Conservation (phyloP, 1,284 basidiomycete genomes). For the Apiotrichum montevideense region DNA sequence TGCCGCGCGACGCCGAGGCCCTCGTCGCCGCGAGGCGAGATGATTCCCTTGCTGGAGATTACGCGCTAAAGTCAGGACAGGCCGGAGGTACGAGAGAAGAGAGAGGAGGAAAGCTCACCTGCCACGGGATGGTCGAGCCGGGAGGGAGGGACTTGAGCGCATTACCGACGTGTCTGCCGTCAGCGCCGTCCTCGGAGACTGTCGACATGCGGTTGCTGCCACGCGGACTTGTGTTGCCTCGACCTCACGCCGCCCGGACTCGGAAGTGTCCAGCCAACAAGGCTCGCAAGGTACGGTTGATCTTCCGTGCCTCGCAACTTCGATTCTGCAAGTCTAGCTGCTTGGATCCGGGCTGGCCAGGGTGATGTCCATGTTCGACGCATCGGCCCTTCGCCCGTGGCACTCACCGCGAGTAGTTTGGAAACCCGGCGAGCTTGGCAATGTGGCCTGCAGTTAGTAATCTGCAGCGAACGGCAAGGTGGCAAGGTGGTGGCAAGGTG, state of each 20-base stretch:
- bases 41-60: constrained; percentile 47
- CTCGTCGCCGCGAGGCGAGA: constrained; percentile 74
- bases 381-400: too few species aligned
- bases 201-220: too few species aligned
- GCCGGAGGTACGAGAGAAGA: background rate
- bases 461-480: too few species aligned
- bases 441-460: constrained; percentile 74
- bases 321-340: too few species aligned
- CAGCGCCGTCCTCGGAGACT: background rate
- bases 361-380: background rate
- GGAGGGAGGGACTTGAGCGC: constrained; percentile 35
- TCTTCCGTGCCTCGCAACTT: background rate
- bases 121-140: constrained; percentile 38
- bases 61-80: constrained; percentile 30
- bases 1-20: constrained; percentile 63
- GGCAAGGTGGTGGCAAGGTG: too few species aligned
- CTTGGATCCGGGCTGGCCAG: too few species aligned
- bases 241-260: too few species aligned
- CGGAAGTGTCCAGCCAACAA: too few species aligned
- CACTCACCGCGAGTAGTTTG: constrained; percentile 57
- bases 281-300: too few species aligned
- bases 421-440: constrained; percentile 75
- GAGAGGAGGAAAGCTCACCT: constrained; percentile 50
- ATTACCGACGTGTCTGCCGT: constrained; percentile 63
- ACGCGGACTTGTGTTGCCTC: too few species aligned